Evolutionary conservation across 2,329 filamentous ascomycete species (phyloP), one percentile per base, ranked within the genome.

Genomic region (Grosmannia serpens): DNA sequence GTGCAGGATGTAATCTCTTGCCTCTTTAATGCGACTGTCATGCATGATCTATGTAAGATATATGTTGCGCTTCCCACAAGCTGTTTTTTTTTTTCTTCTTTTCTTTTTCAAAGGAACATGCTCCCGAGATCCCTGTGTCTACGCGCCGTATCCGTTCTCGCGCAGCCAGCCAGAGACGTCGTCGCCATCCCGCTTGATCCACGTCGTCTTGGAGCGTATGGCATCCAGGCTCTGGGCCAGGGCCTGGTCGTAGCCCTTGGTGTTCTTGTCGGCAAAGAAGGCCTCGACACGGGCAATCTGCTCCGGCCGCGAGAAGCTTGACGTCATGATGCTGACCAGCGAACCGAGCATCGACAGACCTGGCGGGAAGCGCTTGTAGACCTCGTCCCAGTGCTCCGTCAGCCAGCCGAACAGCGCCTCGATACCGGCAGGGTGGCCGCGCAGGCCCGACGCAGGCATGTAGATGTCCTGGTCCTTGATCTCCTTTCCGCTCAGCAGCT

Each of bases 381-480:
- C 77, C 38, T 83, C 79, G n/a, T 89, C 88, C 91, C 92, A 97
- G 74, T 95, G 94, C 64, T 85, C 79, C 69, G 85, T 88, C 77
- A 95, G 79, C 88, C 89, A 97, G 22, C 71, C 73, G 80, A 88
- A 96, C 59, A 96, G 80, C 9, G 88, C 88, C 59, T 88, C 77
- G 58, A 95, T 87, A 64, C 92, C 92, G 50, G 85, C 83, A 9
- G 84, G 75, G 69, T 95, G 89, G 57, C 82, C 82, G 60, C 91
- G 84, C 31, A 97, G 81, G 9, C 88, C 88, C 38, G 84, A 82
- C 46, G 94, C 82, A 1, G 92, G 91, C 69, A 96, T 84, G 75
- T 96, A 96, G 63, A 96, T 85, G 71, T 97, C 92, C 72, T 96
- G 92, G 63, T 88, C 90, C 77, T 95, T 95, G 73, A 96, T 87